Evolutionary conservation across 1,284 basidiomycete genomes (phyloP).

Genomic region (Grifola frondosa): DNA sequence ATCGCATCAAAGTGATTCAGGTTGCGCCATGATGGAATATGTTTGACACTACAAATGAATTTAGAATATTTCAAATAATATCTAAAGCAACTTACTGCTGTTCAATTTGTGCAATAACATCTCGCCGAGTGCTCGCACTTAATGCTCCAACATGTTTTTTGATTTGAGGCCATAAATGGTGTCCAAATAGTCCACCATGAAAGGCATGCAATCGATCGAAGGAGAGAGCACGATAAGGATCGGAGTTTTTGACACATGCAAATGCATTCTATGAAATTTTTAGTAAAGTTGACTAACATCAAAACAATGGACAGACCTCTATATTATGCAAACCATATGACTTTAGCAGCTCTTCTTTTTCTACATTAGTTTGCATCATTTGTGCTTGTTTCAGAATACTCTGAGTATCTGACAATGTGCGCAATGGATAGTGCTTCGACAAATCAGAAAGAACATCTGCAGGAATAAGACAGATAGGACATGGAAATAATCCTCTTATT

Average conservation of each 20-base stretch:
- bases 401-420: background rate
- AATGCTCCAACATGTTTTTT: conserved; percentile 17
- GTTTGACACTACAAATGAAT: conserved; percentile 4
- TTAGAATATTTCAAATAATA: background rate
- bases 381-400: background rate
- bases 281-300: background rate
- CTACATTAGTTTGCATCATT: background rate
- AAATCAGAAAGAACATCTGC: conserved; percentile 3
- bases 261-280: conserved; percentile 40
- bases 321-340: conserved; percentile 30
- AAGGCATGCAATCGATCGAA: conserved; percentile 40
- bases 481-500: conserved; percentile 8
- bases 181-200: conserved; percentile 31
- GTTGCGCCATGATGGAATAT: conserved; percentile 35
- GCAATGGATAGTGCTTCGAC: background rate
- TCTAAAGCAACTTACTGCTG: background rate
- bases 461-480: conserved; percentile 20
- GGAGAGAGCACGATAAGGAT: conserved; percentile 32
- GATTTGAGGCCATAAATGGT: conserved; percentile 31
- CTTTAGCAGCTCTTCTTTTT: conserved; percentile 22
- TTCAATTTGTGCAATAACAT: conserved; percentile 1
- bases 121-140: conserved; percentile 1
- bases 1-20: conserved; percentile 38
- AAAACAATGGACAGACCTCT: conserved; percentile 25
- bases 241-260: conserved; percentile 27